A percentile compares a stretch with the other conserved stretches of the same genome.
These are phyloP conservation scores for Exophiala oligosperma DNA, from an alignment of 2,329 filamentous ascomycete species.

Conservation along the genomic window DNA sequence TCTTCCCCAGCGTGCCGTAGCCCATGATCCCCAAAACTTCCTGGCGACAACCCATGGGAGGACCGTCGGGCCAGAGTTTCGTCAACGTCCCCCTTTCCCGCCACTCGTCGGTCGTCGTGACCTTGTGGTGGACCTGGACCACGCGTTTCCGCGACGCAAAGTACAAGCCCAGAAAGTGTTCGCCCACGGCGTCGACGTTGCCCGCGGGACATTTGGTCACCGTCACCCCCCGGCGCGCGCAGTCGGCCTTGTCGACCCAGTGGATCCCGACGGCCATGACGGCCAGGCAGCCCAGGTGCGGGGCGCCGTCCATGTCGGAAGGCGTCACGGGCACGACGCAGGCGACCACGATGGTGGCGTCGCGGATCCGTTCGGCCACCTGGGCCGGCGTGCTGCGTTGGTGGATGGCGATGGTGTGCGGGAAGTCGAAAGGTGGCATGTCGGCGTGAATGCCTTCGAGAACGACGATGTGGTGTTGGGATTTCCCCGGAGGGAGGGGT, in stretches of 20 bases:
- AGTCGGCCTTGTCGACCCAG: constrained; percentile 47
- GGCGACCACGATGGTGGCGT: constrained; percentile 49
- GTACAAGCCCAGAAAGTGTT: constrained; percentile 54
- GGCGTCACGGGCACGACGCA: constrained; percentile 44
- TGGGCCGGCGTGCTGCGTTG: constrained; percentile 36
- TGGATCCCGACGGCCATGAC: constrained; percentile 50
- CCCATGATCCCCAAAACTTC: constrained; percentile 53
- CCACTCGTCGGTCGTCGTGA: constrained; percentile 44
- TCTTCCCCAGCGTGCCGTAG: constrained; percentile 51
- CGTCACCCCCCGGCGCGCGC: constrained; percentile 43
- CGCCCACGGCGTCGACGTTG: constrained; percentile 49
- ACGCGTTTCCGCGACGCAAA: constrained; percentile 48
- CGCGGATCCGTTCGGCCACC: constrained; percentile 43
- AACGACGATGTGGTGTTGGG: constrained; percentile 48
- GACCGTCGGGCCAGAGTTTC: constrained; percentile 30
- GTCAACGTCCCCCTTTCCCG: constrained; percentile 39
- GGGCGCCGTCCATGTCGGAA: constrained; percentile 41
- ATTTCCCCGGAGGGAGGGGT: constrained; percentile 26
- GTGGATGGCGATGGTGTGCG: constrained; percentile 44
- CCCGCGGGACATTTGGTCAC: constrained; percentile 50
- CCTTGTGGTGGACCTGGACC: constrained; percentile 36
- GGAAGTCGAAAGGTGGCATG: constrained; percentile 42
- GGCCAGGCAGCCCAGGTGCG: constrained; percentile 46
- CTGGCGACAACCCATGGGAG: constrained; percentile 48
- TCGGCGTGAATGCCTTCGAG: constrained; percentile 48